phyloP scores from a whole-genome alignment of 163 green algal species.

The Smithsoniella earleae region DNA sequence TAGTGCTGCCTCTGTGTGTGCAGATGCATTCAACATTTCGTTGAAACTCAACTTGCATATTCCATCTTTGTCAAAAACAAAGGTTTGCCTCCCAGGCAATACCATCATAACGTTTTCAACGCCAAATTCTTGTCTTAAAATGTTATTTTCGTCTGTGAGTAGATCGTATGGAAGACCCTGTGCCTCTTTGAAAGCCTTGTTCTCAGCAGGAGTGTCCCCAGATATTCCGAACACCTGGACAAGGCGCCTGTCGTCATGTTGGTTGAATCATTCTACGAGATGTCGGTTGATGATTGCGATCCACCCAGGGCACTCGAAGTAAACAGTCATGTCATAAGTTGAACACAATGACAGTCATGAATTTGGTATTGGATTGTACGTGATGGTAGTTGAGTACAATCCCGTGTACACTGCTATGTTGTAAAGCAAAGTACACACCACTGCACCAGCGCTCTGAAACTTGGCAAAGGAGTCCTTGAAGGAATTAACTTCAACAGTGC shows the following conservation, averaged over 20 bases:
- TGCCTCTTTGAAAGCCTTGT: conserved; percentile 53
- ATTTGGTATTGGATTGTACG: conserved; percentile 4
- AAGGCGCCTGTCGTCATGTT: neutral
- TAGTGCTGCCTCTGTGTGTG: conserved; percentile 56
- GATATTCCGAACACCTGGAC: conserved; percentile 35
- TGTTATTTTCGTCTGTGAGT: conserved; percentile 43
- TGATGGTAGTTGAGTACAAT: no score
- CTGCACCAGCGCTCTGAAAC: conserved; percentile 21
- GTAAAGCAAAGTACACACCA: conserved; percentile 15
- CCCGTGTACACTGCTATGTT: no score
- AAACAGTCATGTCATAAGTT: neutral
- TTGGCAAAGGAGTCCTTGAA: conserved; percentile 11
- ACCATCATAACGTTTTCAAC: conserved; percentile 43
- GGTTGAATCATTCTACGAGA: neutral
- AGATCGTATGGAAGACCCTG: conserved; percentile 56
- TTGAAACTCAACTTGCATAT: conserved; percentile 34
- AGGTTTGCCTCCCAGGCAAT: conserved; percentile 34
- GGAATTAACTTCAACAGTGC: conserved; percentile 35
- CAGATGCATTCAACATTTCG: conserved; percentile 52
- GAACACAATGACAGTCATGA: neutral
- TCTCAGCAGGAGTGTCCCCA: conserved; percentile 41
- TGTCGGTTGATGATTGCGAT: neutral
- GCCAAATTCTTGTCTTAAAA: conserved; percentile 55
- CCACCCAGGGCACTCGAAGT: neutral
- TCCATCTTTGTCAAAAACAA: conserved; percentile 36